Evolutionary conservation across 116 monocot species (phyloP).

Genomic region (Trichopus zeylanicus): DNA sequence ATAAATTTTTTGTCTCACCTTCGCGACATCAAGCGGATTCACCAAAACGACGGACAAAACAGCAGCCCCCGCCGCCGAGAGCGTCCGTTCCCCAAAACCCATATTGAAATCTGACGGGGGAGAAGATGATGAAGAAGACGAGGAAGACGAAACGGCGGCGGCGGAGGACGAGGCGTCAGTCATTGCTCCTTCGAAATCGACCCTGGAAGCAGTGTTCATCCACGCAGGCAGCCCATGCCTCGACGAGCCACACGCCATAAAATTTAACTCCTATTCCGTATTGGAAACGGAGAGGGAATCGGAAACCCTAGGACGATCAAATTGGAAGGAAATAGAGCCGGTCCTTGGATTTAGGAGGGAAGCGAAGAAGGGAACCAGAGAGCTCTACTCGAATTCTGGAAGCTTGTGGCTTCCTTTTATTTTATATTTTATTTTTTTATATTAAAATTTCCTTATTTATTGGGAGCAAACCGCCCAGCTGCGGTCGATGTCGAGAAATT

Average conservation of each 20-base stretch:
- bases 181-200: constrained; percentile 20
- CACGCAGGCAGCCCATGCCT: constrained; percentile 17
- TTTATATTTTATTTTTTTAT: background rate
- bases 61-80: constrained; percentile 88
- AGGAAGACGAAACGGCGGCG: background rate
- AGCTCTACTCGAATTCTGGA: background rate
- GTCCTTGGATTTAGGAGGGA: background rate
- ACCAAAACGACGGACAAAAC: constrained; percentile 76
- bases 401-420: background rate
- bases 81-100: constrained; percentile 63
- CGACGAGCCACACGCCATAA: background rate
- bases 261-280: background rate
- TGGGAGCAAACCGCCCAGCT: background rate
- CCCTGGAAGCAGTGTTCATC: constrained; percentile 40
- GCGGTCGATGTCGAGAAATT: too few species aligned
- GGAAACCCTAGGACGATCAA: background rate
- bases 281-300: too few species aligned
- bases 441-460: background rate
- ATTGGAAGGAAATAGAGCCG: background rate
- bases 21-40: constrained; percentile 88
- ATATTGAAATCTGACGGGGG: constrained; percentile 11
- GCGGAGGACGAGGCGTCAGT: constrained; percentile 7
- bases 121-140: constrained; percentile 10
- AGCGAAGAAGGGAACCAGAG: too few species aligned
- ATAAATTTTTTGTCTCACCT: too few species aligned